Conservation (phyloP, 345 rosid species). For the Atalantia buxifolia region DNA sequence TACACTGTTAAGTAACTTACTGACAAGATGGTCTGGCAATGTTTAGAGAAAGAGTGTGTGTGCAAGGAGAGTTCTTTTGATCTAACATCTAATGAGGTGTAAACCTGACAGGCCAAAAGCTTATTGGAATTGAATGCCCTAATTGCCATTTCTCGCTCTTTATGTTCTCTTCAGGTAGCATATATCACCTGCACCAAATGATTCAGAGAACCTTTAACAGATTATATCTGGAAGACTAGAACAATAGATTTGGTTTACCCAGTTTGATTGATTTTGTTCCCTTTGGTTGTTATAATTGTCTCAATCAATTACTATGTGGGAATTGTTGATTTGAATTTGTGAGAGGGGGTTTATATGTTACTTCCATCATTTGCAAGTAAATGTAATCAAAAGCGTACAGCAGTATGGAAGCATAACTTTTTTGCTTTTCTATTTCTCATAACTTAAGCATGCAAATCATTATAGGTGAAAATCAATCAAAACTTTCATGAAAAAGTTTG, state of each 20-base stretch:
- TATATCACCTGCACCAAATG: neutral
- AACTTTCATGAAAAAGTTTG: neutral
- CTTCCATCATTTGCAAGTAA: neutral
- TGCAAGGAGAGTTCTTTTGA: neutral
- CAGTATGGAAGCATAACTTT: neutral
- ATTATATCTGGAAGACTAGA: neutral
- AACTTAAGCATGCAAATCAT: neutral
- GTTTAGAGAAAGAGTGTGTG: neutral
- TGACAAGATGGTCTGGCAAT: neutral
- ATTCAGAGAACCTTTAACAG: neutral
- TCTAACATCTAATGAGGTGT: neutral
- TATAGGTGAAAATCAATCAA: neutral
- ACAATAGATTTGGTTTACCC: neutral
- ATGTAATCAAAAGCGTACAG: neutral
- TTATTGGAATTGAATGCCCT: neutral
- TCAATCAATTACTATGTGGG: neutral
- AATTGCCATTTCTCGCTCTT: neutral
- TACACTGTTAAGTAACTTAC: neutral
- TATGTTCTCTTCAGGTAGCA: neutral
- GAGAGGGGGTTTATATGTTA: neutral
- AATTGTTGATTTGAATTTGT: neutral
- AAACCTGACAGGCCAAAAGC: neutral
- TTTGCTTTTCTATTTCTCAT: neutral
- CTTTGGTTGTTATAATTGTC: neutral
- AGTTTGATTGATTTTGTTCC: neutral